These are phyloP conservation scores for Candida palmyrensis DNA, from an alignment of 805 yeast species.

Conservation along the genomic window DNA sequence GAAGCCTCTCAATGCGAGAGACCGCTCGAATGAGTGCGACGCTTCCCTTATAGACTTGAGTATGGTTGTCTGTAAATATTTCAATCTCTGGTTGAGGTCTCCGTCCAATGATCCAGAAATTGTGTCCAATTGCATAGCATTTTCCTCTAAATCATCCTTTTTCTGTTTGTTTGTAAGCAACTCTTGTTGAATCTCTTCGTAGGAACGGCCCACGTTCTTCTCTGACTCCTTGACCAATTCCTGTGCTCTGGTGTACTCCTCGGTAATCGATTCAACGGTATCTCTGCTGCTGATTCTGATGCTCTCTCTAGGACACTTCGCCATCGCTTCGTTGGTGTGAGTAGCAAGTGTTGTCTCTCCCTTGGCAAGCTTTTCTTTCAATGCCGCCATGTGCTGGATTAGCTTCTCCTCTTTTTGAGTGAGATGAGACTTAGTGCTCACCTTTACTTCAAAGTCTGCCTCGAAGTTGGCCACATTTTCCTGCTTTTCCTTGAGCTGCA, in stretches of 20 bases:
- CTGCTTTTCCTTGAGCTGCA: slow-evolving; percentile 10
- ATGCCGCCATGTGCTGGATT: slow-evolving; percentile 9
- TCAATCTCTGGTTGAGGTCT: slow-evolving; percentile 28
- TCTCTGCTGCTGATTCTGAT: slow-evolving; percentile 33
- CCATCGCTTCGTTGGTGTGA: slow-evolving; percentile 22
- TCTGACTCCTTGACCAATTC: slow-evolving; percentile 49
- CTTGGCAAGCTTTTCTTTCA: slow-evolving; percentile 10
- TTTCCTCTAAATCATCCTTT: slow-evolving; percentile 37
- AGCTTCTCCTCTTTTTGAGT: slow-evolving; percentile 9
- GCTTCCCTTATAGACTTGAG: slow-evolving; percentile 27
- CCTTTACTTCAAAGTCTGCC: slow-evolving; percentile 8
- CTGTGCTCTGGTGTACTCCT: slow-evolving; percentile 44
- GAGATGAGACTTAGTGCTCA: slow-evolving; percentile 6
- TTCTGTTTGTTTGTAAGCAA: slow-evolving; percentile 40
- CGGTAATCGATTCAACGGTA: slow-evolving; percentile 43
- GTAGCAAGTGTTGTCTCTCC: slow-evolving; percentile 12
- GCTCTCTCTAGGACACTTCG: slow-evolving; percentile 45
- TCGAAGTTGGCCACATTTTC: slow-evolving; percentile 14
- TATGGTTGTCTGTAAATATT: slow-evolving; percentile 28
- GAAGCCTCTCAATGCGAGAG: slow-evolving; percentile 64
- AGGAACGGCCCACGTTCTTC: slow-evolving; percentile 46
- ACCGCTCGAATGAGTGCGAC: slow-evolving; percentile 44
- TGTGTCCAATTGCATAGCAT: slow-evolving; percentile 28
- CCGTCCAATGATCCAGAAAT: slow-evolving; percentile 20
- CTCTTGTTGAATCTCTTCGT: slow-evolving; percentile 49